phyloP scores from a whole-genome alignment of 225 moss, liverwort and hornwort genomes.

The Lunularia cruciata region DNA sequence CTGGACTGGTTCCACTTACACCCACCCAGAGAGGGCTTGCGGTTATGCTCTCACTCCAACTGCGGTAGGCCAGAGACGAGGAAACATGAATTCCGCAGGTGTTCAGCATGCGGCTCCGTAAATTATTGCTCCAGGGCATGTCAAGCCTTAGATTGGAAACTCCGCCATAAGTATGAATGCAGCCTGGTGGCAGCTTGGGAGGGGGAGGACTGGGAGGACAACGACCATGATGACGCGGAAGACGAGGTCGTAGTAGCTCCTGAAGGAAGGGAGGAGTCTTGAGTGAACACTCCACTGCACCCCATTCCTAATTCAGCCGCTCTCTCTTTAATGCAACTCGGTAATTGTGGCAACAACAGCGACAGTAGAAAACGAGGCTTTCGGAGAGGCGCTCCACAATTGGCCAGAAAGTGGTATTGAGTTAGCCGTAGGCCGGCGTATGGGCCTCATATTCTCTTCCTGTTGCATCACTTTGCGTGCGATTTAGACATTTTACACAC shows the following conservation, averaged over 20 bases:
- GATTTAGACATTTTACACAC: too few species aligned
- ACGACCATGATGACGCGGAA: conserved; percentile 38
- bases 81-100: conserved; percentile 48
- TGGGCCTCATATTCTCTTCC: too few species aligned
- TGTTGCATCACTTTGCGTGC: too few species aligned
- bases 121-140: conserved; percentile 53
- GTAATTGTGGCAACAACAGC: too few species aligned
- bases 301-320: too few species aligned
- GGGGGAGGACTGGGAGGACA: conserved; percentile 40
- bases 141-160: conserved; percentile 52
- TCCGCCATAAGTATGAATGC: conserved; percentile 48
- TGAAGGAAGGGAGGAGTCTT: conserved; percentile 41
- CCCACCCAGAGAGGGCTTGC: conserved; percentile 32
- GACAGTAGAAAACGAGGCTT: too few species aligned
- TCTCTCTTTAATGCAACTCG: too few species aligned
- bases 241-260: conserved; percentile 38
- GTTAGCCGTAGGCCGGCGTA: too few species aligned
- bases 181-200: conserved; percentile 46
- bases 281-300: too few species aligned
- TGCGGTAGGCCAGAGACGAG: conserved; percentile 50
- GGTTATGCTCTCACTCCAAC: conserved; percentile 46
- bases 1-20: conserved; percentile 42
- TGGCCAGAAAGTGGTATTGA: too few species aligned
- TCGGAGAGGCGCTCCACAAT: too few species aligned
- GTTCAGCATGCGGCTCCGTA: conserved; percentile 49